Percentiles rank a stretch among this genome's conserved stretches.
Conservation (phyloP, 2,329 filamentous ascomycete species). For the Fusarium chlamydosporum region DNA sequence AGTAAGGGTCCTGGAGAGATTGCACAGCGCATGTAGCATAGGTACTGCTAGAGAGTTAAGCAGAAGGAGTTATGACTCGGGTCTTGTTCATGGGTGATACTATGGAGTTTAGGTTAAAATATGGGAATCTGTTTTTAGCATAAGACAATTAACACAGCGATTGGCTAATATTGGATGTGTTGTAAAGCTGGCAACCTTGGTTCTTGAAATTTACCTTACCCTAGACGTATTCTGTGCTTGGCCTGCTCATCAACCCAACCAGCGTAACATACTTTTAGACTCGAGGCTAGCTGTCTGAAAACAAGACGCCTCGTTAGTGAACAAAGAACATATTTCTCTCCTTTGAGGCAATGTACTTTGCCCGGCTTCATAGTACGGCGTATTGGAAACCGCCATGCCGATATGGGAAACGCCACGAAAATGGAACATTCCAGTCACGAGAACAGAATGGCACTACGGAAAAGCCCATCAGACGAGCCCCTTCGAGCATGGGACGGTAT, state of each 20-base stretch:
- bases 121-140: slow-evolving; percentile 37
- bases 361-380: slow-evolving; percentile 1
- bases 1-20: slow-evolving; percentile 6
- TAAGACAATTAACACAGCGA: slow-evolving; percentile 17
- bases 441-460: slow-evolving; percentile 22
- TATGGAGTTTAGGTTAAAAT: slow-evolving; percentile 48
- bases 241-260: not conserved
- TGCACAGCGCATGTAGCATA: slow-evolving; percentile 30
- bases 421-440: slow-evolving; percentile 47
- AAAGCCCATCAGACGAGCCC: slow-evolving; percentile 27
- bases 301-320: slow-evolving; percentile 1
- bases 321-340: slow-evolving; percentile 5
- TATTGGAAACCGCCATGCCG: slow-evolving; percentile 18
- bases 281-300: slow-evolving; percentile 11
- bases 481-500: slow-evolving; percentile 19
- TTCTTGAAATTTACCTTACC: not conserved
- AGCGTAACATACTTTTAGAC: not conserved
- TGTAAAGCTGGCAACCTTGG: not conserved
- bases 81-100: slow-evolving; percentile 37
- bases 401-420: slow-evolving; percentile 7
- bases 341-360: slow-evolving; percentile 18
- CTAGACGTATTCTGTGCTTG: not conserved
- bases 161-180: not conserved
- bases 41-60: slow-evolving; percentile 26
- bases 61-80: slow-evolving; percentile 38